A percentile compares a stretch with the other conserved stretches of the same genome.
Conservation (phyloP, 2,329 filamentous ascomycete genomes). For the Calonectria naviculata region DNA sequence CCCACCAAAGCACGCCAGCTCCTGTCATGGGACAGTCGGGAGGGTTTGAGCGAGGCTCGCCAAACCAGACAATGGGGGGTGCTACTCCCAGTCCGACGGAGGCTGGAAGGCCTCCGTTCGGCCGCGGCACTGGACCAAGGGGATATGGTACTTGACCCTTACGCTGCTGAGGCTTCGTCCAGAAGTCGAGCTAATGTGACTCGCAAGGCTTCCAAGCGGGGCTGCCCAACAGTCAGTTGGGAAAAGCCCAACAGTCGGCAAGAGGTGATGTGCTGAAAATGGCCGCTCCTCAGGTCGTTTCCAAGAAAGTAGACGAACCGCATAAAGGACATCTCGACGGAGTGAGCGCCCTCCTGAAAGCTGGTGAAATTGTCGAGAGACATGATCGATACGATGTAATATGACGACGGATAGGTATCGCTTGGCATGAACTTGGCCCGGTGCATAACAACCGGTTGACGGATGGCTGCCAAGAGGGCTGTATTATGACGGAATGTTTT, state of each 20-base stretch:
- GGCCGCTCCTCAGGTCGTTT: conserved; percentile 33
- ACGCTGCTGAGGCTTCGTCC: conserved; percentile 21
- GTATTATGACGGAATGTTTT: neutral
- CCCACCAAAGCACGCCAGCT: conserved; percentile 48
- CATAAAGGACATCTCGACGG: conserved; percentile 58
- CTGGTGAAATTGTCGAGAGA: conserved; percentile 69
- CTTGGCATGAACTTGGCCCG: neutral
- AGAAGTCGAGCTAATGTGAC: conserved; percentile 42
- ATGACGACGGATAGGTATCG: conserved; percentile 23
- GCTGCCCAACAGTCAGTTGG: conserved; percentile 45
- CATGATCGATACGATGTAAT: conserved; percentile 39
- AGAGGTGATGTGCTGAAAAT: conserved; percentile 48
- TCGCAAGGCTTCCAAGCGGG: conserved; percentile 48
- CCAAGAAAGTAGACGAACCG: conserved; percentile 33
- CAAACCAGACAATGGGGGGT: conserved; percentile 30
- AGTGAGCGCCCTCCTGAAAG: conserved; percentile 67
- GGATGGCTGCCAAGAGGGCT: neutral
- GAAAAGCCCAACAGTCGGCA: conserved; percentile 42
- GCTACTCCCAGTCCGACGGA: conserved; percentile 42
- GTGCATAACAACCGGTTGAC: neutral
- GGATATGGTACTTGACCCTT: conserved; percentile 49
- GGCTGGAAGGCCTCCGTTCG: conserved; percentile 33
- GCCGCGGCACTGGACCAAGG: conserved; percentile 38
- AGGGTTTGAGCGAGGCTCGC: conserved; percentile 33
- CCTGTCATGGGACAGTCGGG: conserved; percentile 23